A percentile compares a stretch with the other conserved stretches of the same genome.
Conservation (phyloP, 176 grass and related monocot species). For the Phoenix dactylifera region DNA sequence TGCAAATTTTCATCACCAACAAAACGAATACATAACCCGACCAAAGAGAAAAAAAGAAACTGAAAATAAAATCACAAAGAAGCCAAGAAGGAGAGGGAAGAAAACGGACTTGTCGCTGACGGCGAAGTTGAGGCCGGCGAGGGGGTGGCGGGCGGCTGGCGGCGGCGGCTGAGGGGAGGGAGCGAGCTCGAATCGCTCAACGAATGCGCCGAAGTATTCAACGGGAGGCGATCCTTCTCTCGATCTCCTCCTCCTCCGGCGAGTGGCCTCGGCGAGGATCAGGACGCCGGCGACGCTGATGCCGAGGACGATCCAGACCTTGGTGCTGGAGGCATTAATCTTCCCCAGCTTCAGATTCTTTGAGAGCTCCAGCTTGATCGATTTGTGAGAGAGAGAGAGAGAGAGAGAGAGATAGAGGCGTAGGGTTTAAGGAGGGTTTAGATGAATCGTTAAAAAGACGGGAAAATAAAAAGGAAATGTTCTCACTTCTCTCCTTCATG, state of each 20-base stretch:
- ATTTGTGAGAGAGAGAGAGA: constrained; percentile 8
- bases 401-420: constrained; percentile 7
- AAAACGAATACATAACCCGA: constrained; percentile 5
- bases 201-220: constrained; percentile 45
- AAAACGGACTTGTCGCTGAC: constrained; percentile 70
- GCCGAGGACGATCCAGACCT: constrained; percentile 59
- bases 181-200: constrained; percentile 57
- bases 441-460: constrained; percentile 21
- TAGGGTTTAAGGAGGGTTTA: constrained; percentile 67
- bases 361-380: constrained; percentile 11
- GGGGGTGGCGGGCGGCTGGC: constrained; percentile 42
- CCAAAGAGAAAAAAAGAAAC: neutral
- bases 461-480: constrained; percentile 1
- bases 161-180: constrained; percentile 57
- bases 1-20: constrained; percentile 26
- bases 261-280: constrained; percentile 59
- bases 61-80: constrained; percentile 2
- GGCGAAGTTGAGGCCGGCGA: constrained; percentile 64
- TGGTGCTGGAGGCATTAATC: constrained; percentile 12
- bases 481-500: neutral
- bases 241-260: constrained; percentile 44
- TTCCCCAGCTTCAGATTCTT: constrained; percentile 9
- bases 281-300: constrained; percentile 73
- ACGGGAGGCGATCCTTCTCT: constrained; percentile 8
- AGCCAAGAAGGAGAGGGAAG: constrained; percentile 1